Percentiles rank a stretch among this genome's conserved stretches.
Evolutionary conservation across 495 filamentous ascomycete genomes (phyloP).

Genomic region (Talaromyces proteolyticus): DNA sequence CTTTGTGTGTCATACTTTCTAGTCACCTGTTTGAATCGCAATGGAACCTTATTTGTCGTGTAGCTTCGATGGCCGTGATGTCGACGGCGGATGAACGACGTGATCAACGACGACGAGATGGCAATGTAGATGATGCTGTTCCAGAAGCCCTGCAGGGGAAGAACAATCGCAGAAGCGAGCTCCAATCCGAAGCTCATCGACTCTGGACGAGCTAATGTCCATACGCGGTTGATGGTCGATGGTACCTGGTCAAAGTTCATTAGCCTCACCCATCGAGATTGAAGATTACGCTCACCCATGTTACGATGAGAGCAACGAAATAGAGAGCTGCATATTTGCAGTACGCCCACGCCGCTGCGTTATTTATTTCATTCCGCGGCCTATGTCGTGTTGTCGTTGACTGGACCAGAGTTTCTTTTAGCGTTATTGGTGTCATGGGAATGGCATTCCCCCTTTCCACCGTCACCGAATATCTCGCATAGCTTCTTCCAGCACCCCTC

Average conservation of each 20-base stretch:
- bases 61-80: background rate
- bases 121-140: conserved; percentile 75
- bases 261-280: background rate
- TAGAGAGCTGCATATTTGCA: conserved; percentile 82
- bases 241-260: conserved; percentile 46
- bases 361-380: conserved; percentile 15
- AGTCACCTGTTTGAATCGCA: background rate
- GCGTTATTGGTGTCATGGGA: background rate
- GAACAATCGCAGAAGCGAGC: conserved; percentile 64
- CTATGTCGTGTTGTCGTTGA: conserved; percentile 6
- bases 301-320: conserved; percentile 73
- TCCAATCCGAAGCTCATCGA: conserved; percentile 53
- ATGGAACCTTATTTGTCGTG: background rate
- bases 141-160: conserved; percentile 85
- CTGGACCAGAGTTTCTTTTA: background rate
- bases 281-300: conserved; percentile 51
- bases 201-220: conserved; percentile 53
- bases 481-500: conserved; percentile 5
- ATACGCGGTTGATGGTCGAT: conserved; percentile 73
- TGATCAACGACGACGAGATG: conserved; percentile 44
- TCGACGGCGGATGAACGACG: conserved; percentile 11
- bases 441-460: conserved; percentile 21
- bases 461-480: conserved; percentile 29
- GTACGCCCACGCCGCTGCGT: conserved; percentile 62
- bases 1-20: background rate